Evolutionary conservation across 768 basidiomycete species (phyloP).

Genomic region (Amyloporia xantha): DNA sequence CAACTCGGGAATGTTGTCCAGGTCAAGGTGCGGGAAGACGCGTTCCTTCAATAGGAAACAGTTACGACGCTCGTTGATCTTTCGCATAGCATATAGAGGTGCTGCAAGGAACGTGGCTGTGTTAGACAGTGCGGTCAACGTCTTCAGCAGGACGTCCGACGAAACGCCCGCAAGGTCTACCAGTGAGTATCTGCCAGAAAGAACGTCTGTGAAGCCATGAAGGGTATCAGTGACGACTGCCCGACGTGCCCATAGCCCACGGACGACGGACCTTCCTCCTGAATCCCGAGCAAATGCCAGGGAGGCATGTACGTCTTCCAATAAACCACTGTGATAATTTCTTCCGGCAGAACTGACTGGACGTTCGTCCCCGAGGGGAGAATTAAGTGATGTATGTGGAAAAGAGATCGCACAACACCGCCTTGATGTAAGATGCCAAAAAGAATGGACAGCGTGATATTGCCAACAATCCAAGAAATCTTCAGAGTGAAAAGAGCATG

Average conservation of each 20-base stretch:
- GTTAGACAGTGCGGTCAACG: conserved; percentile 11
- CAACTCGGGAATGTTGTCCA: conserved; percentile 31
- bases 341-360: background rate
- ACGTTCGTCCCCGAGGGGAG: background rate
- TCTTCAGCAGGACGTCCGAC: conserved; percentile 12
- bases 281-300: conserved; percentile 27
- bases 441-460: conserved; percentile 22
- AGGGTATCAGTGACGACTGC: conserved; percentile 5
- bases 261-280: conserved; percentile 23
- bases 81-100: conserved; percentile 22
- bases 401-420: conserved; percentile 33
- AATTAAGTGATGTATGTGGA: conserved; percentile 26
- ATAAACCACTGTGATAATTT: conserved; percentile 20
- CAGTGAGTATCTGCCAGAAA: conserved; percentile 17
- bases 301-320: conserved; percentile 39
- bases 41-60: conserved; percentile 21
- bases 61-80: conserved; percentile 12
- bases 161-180: conserved; percentile 26
- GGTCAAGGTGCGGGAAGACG: conserved; percentile 32
- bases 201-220: conserved; percentile 17
- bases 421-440: conserved; percentile 36
- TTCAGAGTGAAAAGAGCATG: conserved; percentile 10
- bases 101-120: conserved; percentile 21
- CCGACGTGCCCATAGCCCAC: too few relatives aligned
- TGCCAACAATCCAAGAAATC: conserved; percentile 25